phyloP scores from a whole-genome alignment of 2,329 filamentous ascomycete genomes.

The Ophiostoma perfectum region DNA sequence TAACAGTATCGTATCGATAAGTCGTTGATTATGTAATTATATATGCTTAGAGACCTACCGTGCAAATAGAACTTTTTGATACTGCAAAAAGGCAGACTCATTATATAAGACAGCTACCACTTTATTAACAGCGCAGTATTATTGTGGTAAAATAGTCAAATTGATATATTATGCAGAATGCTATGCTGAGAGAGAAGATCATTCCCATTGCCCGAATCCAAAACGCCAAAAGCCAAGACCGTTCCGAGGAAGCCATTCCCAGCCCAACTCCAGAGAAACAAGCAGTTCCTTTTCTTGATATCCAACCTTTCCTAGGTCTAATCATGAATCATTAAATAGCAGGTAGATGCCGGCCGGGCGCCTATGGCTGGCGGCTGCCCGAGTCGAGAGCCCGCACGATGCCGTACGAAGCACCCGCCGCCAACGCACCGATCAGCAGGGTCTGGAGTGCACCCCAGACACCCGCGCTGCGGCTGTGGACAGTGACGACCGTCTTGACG shows the following conservation, averaged over 20 bases:
- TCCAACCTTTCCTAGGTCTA: not conserved
- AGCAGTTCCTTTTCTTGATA: not conserved
- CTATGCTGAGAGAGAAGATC: not conserved
- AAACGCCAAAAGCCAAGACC: not conserved
- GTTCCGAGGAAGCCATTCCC: not conserved
- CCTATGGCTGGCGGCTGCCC: constrained; percentile 20
- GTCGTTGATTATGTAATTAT: not conserved
- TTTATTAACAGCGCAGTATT: no score
- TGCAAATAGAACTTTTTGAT: not conserved
- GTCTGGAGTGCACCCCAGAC: constrained; percentile 59
- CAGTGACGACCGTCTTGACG: constrained; percentile 54
- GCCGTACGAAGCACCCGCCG: constrained; percentile 60
- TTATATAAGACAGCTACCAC: no score
- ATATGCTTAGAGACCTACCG: not conserved
- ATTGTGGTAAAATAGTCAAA: not conserved
- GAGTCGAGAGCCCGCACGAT: constrained; percentile 54
- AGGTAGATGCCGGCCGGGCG: not conserved
- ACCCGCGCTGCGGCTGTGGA: constrained; percentile 47
- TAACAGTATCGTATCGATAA: not conserved
- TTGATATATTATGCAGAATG: not conserved
- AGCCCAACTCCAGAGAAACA: not conserved
- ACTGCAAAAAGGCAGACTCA: not conserved
- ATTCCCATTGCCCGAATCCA: not conserved
- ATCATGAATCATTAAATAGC: not conserved
- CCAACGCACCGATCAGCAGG: constrained; percentile 57